Percentiles rank a stretch among this genome's conserved stretches.
These are phyloP conservation scores for Panicum virgatum DNA, from an alignment of 202 grass and related monocot species.

Conservation along the genomic window DNA sequence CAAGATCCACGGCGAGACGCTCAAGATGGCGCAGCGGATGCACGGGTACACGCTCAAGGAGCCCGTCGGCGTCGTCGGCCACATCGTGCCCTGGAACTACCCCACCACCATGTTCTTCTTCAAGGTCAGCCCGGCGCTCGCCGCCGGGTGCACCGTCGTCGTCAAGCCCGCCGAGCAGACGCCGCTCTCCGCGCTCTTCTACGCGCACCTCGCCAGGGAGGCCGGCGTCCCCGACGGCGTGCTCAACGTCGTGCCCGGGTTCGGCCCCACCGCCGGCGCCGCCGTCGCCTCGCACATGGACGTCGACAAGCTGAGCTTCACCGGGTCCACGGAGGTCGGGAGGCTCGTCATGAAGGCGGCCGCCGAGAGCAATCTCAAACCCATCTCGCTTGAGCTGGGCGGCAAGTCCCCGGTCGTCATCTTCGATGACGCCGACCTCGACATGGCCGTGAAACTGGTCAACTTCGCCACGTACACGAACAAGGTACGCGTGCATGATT, in stretches of 20 bases:
- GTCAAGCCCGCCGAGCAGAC: conserved; percentile 96
- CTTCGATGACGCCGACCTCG: conserved; percentile 76
- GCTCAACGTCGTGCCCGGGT: conserved; percentile 70
- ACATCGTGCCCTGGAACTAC: conserved; percentile 86
- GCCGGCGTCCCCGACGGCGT: conserved; percentile 82
- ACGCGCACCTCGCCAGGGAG: conserved; percentile 70
- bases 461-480: conserved; percentile 67
- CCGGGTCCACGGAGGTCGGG: conserved; percentile 72
- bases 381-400: conserved; percentile 80
- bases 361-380: conserved; percentile 81
- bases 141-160: conserved; percentile 81
- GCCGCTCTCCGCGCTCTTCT: conserved; percentile 78
- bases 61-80: conserved; percentile 81
- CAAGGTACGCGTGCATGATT: too few relatives aligned
- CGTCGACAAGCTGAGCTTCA: conserved; percentile 88
- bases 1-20: conserved; percentile 81
- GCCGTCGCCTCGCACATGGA: conserved; percentile 79
- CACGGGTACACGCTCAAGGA: conserved; percentile 91
- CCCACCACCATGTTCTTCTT: conserved; percentile 78
- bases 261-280: conserved; percentile 57
- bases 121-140: conserved; percentile 68
- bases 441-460: conserved; percentile 70
- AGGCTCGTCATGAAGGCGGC: conserved; percentile 74
- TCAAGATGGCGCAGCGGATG: conserved; percentile 53
- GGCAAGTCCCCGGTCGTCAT: conserved; percentile 83